These are phyloP conservation scores for Physaria fendleri DNA, from an alignment of 345 rosid species.

Conservation along the genomic window DNA sequence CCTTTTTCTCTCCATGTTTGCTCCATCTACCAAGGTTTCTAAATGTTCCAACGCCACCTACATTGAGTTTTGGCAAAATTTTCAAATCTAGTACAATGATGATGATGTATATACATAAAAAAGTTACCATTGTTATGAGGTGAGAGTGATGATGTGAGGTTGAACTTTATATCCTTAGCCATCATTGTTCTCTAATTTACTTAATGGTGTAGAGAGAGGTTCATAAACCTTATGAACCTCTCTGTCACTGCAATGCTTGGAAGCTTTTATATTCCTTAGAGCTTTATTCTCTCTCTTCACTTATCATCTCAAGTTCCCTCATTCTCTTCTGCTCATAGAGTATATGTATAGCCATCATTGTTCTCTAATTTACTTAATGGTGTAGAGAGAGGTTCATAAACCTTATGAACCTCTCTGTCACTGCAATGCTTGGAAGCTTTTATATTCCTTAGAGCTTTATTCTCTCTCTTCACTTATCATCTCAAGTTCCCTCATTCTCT, in stretches of 20 bases:
- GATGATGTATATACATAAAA: not conserved
- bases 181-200: conserved; percentile 28
- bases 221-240: too few species aligned
- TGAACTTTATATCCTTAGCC: conserved; percentile 39
- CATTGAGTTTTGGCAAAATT: conserved; percentile 12
- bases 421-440: conserved; percentile 38
- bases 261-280: conserved; percentile 54
- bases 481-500: conserved; percentile 66
- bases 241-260: conserved; percentile 29
- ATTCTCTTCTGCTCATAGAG: conserved; percentile 42
- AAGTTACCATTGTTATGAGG: conserved; percentile 51
- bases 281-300: conserved; percentile 60
- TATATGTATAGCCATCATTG: too few species aligned
- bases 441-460: conserved; percentile 55
- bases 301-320: conserved; percentile 57
- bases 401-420: too few species aligned
- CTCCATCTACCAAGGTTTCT: conserved; percentile 82
- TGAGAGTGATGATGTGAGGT: conserved; percentile 35
- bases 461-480: conserved; percentile 50
- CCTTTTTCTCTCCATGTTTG: conserved; percentile 51
- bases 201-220: conserved; percentile 15
- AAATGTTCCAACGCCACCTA: conserved; percentile 49
- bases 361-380: too few species aligned
- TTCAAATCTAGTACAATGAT: not conserved
- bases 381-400: too few species aligned